A percentile compares a stretch with the other conserved stretches of the same genome.
Conservation (phyloP, 345 rosid species). For the Pelargonium nanum region DNA sequence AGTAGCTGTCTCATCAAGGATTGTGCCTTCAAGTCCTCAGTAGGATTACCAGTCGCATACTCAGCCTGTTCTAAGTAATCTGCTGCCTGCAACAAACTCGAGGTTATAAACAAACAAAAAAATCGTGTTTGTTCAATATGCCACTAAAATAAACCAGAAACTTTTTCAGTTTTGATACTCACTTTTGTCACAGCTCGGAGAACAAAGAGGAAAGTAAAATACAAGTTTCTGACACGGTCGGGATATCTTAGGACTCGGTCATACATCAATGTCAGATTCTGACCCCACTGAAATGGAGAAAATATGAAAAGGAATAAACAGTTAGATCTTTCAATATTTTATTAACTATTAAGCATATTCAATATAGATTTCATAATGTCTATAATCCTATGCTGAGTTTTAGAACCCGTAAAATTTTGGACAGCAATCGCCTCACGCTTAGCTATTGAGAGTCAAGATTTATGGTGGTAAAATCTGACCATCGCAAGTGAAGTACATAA, state of each 20-base stretch:
- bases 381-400: no score
- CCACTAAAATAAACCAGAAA: not conserved
- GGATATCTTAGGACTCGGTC: conserved; percentile 79
- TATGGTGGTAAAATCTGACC: not conserved
- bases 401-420: no score
- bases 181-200: conserved; percentile 88
- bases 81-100: conserved; percentile 44
- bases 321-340: not conserved
- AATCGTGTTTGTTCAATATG: not conserved
- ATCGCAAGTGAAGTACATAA: not conserved
- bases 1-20: conserved; percentile 73
- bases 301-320: conserved; percentile 6
- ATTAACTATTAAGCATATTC: not conserved
- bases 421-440: no score
- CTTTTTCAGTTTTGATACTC: conserved; percentile 8
- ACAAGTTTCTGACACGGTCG: conserved; percentile 76
- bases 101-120: not conserved
- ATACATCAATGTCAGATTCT: conserved; percentile 66
- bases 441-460: no score
- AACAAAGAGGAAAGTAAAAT: conserved; percentile 88
- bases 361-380: not conserved
- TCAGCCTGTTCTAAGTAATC: conserved; percentile 80
- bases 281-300: conserved; percentile 74
- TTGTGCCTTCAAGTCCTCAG: conserved; percentile 72
- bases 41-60: conserved; percentile 69